These are phyloP conservation scores for maize (Zea mays) DNA, from an alignment of 176 grass and related monocot species.

Conservation along the genomic window Zm-B73-REFERENCE-NAM-5.0 NC_050101.1:160592501-160593000, in stretches of 20 bases:
- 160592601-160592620: conserved; percentile 5
- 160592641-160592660: conserved; percentile 99
- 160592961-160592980: not conserved
- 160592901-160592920: conserved; percentile 26
- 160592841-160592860: conserved; percentile 10
- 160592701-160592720: conserved; percentile 68
- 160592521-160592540: conserved; percentile 5
- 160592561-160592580: conserved; percentile 15
- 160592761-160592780: conserved; percentile 49
- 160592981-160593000: not conserved
- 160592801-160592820: conserved; percentile 7
- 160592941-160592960: not conserved
- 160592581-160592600: conserved; percentile 5
- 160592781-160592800: conserved; percentile 38
- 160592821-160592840: not conserved
- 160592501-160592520: conserved; percentile 16
- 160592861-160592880: conserved; percentile 1
- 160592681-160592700: conserved; percentile 90
- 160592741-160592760: conserved; percentile 79
- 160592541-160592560: not conserved
- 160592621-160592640: conserved; percentile 37
- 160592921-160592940: conserved; percentile 24
- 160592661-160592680: conserved; percentile 77
- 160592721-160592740: conserved; percentile 93
- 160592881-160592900: not conserved